Conservation (phyloP, 139 green algal genomes). For the Edaphochlamys debaryana region DNA sequence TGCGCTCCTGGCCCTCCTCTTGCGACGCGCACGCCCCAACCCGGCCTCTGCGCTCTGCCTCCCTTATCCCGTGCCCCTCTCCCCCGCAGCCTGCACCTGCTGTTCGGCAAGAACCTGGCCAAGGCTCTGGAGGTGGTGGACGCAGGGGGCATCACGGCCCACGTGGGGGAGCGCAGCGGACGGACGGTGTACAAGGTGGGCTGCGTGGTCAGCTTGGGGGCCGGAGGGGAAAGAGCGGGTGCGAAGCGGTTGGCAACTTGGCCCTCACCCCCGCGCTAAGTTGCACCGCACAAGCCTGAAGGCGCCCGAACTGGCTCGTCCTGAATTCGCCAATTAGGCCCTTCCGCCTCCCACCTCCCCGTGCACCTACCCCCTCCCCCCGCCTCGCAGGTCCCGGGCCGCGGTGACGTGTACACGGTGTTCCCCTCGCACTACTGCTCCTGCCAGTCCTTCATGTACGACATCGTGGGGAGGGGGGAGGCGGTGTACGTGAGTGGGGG, state of each 20-base stretch:
- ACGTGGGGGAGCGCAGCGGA: conserved; percentile 59
- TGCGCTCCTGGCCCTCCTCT: neutral
- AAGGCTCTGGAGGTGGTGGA: conserved; percentile 84
- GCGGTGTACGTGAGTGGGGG: conserved; percentile 46
- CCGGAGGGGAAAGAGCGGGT: no score
- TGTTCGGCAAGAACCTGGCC: conserved; percentile 78
- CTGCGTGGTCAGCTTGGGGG: no score
- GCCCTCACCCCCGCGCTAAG: no score
- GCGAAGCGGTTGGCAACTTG: no score
- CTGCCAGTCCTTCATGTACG: conserved; percentile 87
- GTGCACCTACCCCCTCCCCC: no score
- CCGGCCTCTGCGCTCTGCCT: neutral
- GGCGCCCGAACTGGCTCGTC: no score
- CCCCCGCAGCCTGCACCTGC: conserved; percentile 67
- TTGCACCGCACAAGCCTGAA: no score
- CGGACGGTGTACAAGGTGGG: conserved; percentile 74
- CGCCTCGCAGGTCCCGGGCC: conserved; percentile 63
- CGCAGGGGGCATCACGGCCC: conserved; percentile 67
- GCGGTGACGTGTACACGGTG: conserved; percentile 77
- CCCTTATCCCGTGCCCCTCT: neutral
- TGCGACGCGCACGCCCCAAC: neutral
- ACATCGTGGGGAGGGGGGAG: conserved; percentile 75
- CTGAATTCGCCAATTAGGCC: no score
- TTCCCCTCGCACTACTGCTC: conserved; percentile 85
- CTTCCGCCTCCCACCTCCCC: no score